Base-by-base conservation (phyloP, 345 rosid genomes). In the Sisymbrium irio region DNA sequence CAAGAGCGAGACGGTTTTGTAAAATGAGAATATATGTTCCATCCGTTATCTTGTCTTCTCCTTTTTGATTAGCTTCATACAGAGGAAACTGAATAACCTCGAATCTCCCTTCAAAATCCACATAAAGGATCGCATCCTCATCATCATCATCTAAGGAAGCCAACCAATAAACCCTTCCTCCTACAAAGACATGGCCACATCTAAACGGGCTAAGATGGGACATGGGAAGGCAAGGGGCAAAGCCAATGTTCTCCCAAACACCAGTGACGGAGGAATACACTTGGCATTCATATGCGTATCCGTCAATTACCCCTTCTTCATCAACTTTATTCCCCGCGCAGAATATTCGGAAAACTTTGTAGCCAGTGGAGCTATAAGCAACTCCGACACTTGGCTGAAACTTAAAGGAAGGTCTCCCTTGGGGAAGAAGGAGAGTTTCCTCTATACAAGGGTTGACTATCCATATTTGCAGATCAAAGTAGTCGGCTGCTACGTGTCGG, bases 331-430 rank as follows among this genome's bases (percentile, higher is more conserved):
- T 13, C 13, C 72, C 51, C 13, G 33, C 7, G 7, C 60, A 41
- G 56, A 71, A 78, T 41, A 81, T 69, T 0, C 75, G 80, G 44
- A 81, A 81, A 41, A 81, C 36, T 41, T 61, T 78, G 71, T 55
- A 66, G 7, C 78, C 81, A 33, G 72, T 9, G 11, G 79, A 67
- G 20, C 70, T 47, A 54, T 60, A 78, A 42, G 74, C 79, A 62
- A 81, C 81, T 33, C 84, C 84, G 1, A 78, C 32, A 25, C 25
- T 32, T 17, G 81, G 81, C 28, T 6, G 32, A 8, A 46, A 15
- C 7, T 32, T 3, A 19, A 36, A 59, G 2, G 81, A 77, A 0
- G 51, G 61, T 30, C 15, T 81, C 22, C 79, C 82, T 74, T 62
- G 75, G 1, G 82, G 82, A 62, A 81, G 81, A 53, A 77, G 68